Percentiles rank a stretch among this genome's conserved stretches.
Conservation (phyloP, 805 yeast genomes). For the Torulaspora maleeae region DNA sequence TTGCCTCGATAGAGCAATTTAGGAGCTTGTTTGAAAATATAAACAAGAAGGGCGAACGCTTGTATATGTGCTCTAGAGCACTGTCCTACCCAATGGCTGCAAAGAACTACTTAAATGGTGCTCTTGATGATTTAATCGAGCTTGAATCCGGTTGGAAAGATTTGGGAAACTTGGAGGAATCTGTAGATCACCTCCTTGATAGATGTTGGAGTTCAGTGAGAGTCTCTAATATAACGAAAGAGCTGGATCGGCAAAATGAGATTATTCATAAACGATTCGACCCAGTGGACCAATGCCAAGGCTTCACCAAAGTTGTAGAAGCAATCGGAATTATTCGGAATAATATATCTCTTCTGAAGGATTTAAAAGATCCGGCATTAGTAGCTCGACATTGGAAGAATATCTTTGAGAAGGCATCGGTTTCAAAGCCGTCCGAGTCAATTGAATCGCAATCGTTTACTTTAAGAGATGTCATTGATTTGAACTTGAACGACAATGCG, state of each 20-base stretch:
- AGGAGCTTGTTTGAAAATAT: constrained; percentile 24
- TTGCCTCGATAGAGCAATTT: constrained; percentile 37
- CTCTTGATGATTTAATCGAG: constrained; percentile 9
- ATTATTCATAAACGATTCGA: not conserved
- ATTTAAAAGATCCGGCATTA: constrained; percentile 53
- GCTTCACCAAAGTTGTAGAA: not conserved
- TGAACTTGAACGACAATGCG: constrained; percentile 48
- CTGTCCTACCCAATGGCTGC: constrained; percentile 35
- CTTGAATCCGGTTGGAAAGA: constrained; percentile 10
- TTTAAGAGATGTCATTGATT: constrained; percentile 58
- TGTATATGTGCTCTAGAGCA: constrained; percentile 30
- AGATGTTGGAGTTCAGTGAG: constrained; percentile 11
- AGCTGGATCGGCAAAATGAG: not conserved
- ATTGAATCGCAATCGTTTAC: constrained; percentile 34
- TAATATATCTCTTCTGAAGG: constrained; percentile 34
- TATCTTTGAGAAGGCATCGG: constrained; percentile 37
- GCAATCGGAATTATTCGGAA: constrained; percentile 2
- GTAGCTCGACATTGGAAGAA: constrained; percentile 63
- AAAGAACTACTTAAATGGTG: constrained; percentile 2
- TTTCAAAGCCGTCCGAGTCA: not conserved
- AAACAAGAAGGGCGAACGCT: constrained; percentile 23
- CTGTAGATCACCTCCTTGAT: constrained; percentile 3
- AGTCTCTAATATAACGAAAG: not conserved
- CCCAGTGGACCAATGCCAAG: not conserved
- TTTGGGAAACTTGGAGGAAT: constrained; percentile 8